phyloP scores from a whole-genome alignment of 1,284 basidiomycete species.

The Neolentinus lepideus region DNA sequence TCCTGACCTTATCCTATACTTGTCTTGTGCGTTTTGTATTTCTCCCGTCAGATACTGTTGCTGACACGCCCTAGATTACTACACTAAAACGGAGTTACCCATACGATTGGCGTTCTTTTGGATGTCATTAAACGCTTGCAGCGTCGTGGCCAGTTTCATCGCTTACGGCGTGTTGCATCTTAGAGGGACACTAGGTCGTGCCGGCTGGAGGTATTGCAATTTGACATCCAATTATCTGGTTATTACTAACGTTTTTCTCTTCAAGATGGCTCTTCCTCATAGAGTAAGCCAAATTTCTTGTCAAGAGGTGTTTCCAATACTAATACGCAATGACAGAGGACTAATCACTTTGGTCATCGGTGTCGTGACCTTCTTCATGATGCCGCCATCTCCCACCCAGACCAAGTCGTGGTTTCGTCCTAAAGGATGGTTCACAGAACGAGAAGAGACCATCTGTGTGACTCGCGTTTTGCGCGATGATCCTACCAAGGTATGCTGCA shows the following conservation, averaged over 20 bases:
- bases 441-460: constrained; percentile 39
- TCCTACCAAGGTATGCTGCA: constrained; percentile 43
- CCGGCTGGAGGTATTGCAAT: constrained; percentile 46
- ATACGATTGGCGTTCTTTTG: constrained; percentile 63
- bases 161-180: constrained; percentile 59
- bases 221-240: not conserved
- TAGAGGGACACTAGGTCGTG: constrained; percentile 45
- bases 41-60: not conserved
- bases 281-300: constrained; percentile 31
- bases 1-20: constrained; percentile 58
- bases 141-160: constrained; percentile 52
- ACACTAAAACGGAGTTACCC: constrained; percentile 62
- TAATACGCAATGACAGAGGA: constrained; percentile 24
- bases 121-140: constrained; percentile 49
- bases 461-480: constrained; percentile 65
- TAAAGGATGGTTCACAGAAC: constrained; percentile 64
- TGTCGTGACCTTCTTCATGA: constrained; percentile 55
- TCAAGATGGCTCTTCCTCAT: constrained; percentile 38
- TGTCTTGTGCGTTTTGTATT: constrained; percentile 40
- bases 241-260: not conserved
- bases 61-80: constrained; percentile 38
- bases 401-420: constrained; percentile 61
- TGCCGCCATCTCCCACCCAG: constrained; percentile 65
- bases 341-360: constrained; percentile 49
- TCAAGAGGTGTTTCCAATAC: not conserved